Conservation (phyloP, 2,329 filamentous ascomycete genomes). For the Basipetospora chlamydospora region DNA sequence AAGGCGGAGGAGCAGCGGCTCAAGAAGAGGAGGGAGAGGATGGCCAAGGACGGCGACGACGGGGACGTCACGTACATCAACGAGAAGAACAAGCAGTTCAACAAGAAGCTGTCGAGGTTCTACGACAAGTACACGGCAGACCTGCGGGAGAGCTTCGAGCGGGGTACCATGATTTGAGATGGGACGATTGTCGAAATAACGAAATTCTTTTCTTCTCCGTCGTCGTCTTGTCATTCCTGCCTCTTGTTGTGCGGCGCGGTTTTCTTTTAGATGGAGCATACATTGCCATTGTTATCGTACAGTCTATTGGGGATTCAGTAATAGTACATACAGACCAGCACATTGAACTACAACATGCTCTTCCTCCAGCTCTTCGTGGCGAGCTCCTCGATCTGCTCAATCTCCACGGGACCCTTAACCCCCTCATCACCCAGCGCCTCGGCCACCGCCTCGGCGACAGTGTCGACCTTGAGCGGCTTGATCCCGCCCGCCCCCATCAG, state of each 20-base stretch:
- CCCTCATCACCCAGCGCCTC: slow-evolving; percentile 66
- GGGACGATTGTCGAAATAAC: too few relatives aligned
- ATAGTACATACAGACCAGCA: too few relatives aligned
- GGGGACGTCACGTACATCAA: slow-evolving; percentile 98
- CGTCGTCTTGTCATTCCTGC: too few relatives aligned
- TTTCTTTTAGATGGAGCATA: too few relatives aligned
- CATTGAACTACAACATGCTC: slow-evolving; percentile 56
- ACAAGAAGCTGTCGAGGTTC: slow-evolving; percentile 88
- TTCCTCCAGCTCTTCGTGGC: slow-evolving; percentile 77
- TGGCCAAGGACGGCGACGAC: slow-evolving; percentile 65
- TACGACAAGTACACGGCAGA: slow-evolving; percentile 98
- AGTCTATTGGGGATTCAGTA: slow-evolving; percentile 14
- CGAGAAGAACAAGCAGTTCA: slow-evolving; percentile 99
- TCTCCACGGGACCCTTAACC: slow-evolving; percentile 62
- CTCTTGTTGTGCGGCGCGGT: too few relatives aligned
- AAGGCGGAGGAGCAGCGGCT: slow-evolving; percentile 77
- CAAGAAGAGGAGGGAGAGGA: slow-evolving; percentile 73
- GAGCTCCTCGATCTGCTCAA: slow-evolving; percentile 65
- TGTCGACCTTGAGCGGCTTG: slow-evolving; percentile 77
- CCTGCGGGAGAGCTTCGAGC: slow-evolving; percentile 93
- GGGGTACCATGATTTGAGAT: slow-evolving; percentile 83
- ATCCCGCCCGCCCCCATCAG: slow-evolving; percentile 71
- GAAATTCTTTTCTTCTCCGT: background rate
- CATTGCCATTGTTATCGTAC: slow-evolving; percentile 17
- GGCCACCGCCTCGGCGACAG: slow-evolving; percentile 78